Base-by-base conservation (phyloP, 2,329 filamentous ascomycete species). In the Polychaeton citri region DNA sequence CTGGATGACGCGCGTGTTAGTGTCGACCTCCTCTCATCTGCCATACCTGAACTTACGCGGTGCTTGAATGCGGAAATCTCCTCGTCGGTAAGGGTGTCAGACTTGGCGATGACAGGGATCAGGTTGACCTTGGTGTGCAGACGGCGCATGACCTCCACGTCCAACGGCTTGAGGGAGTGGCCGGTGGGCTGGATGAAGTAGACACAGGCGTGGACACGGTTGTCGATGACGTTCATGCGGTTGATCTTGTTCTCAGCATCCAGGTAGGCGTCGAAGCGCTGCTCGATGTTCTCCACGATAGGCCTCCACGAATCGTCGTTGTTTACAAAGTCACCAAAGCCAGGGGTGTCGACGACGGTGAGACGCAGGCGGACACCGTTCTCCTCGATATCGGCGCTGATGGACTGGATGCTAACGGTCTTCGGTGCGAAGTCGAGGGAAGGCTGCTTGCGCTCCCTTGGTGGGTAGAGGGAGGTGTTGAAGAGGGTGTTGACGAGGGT, bases 191-290 rank as follows among this genome's bases (percentile, higher is more conserved):
- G 88, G 54, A 98, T 95, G 71, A 98, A 98, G 76, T 95, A 98
- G 44, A 98, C 90, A 55, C 92, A 96, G 38, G 90, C 90, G 56
- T 98, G 90, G 45, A 98, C 92, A 53, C 90, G 83, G 74, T 96
- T 98, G 69, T 98, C 90, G 44, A 98, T 81, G 62, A 96, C 96
- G 74, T 98, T 98, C 79, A 95, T 94, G 55, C 90, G 85, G 73
- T 98, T 98, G 62, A 98, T 86, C 76, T 96, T 98, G 78, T 98
- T 98, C 75, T 98, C 90, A 32, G 90, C 88, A 65, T 98, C 90
- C 41, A 98, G 74, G 64, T 96, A 98, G 36, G 90, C 87, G 64
- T 98, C 90, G 58, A 90, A 98, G 51, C 90, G 83, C 73, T 94
- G 86, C 72, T 98, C 90, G 55, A 98, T 96, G 72, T 96, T 96